Conservation (phyloP, 257 asterid species). For the Solanum tarijense region DNA sequence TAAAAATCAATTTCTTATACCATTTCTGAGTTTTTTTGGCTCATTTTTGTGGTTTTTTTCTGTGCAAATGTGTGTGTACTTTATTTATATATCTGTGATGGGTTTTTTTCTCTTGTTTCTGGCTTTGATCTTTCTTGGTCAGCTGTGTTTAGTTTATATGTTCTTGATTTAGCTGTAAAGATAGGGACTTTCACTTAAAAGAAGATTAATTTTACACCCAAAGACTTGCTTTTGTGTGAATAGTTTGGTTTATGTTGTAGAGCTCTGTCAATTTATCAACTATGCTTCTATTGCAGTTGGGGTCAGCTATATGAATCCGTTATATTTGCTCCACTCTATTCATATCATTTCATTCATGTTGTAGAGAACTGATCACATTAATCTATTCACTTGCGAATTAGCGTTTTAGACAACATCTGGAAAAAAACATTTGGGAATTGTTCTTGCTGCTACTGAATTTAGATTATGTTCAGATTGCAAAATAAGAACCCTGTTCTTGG, state of each 20-base stretch:
- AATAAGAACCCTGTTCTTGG: neutral
- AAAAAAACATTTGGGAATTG: neutral
- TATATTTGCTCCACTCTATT: neutral
- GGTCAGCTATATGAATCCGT: neutral
- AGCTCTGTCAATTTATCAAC: neutral
- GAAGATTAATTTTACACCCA: slow-evolving; percentile 3
- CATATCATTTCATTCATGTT: neutral
- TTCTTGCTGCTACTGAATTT: neutral
- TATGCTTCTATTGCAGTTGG: neutral
- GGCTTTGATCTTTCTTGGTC: neutral
- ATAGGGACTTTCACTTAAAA: neutral
- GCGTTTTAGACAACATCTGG: neutral
- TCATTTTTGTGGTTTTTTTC: slow-evolving; percentile 1
- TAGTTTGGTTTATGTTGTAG: slow-evolving; percentile 1
- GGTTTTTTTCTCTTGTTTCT: slow-evolving; percentile 1
- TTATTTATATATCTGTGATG: neutral
- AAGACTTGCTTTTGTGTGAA: neutral
- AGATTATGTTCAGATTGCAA: neutral
- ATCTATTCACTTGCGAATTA: neutral
- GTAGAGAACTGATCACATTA: neutral
- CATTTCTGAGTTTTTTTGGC: neutral
- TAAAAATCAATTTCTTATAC: slow-evolving; percentile 14
- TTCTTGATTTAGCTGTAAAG: slow-evolving; percentile 6
- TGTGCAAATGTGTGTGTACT: neutral
- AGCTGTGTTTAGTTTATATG: neutral